phyloP scores from a whole-genome alignment of 2,329 filamentous ascomycete genomes.

The Aspergillus cejpii region DNA sequence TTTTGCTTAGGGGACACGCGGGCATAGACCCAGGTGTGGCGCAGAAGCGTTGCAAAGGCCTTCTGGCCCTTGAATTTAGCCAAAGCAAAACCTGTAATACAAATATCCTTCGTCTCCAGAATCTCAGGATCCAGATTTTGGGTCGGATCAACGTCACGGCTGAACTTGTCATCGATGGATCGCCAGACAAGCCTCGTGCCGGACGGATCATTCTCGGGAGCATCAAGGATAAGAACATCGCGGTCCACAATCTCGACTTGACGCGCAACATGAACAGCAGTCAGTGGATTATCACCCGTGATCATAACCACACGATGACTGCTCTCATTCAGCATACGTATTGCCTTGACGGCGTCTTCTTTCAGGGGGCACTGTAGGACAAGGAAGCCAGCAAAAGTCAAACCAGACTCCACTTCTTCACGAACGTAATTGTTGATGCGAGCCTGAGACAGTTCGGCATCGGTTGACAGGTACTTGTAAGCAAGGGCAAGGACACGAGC shows the following conservation, averaged over 20 bases:
- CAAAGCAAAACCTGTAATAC: conserved; percentile 89
- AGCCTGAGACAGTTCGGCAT: conserved; percentile 71
- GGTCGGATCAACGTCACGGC: conserved; percentile 75
- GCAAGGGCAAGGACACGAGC: conserved; percentile 88
- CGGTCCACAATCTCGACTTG: conserved; percentile 97
- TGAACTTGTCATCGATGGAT: conserved; percentile 84
- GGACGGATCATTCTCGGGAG: conserved; percentile 78
- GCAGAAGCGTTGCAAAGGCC: conserved; percentile 69
- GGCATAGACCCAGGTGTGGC: conserved; percentile 94
- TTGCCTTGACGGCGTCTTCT: conserved; percentile 87
- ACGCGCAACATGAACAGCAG: conserved; percentile 87
- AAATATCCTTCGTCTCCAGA: conserved; percentile 79
- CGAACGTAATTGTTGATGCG: conserved; percentile 92
- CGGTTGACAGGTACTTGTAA: conserved; percentile 81
- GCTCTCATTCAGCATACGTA: conserved; percentile 97
- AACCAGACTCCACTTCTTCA: conserved; percentile 76
- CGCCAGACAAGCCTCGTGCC: conserved; percentile 85
- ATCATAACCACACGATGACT: conserved; percentile 99
- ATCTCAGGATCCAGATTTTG: conserved; percentile 76
- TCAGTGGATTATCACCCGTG: conserved; percentile 94
- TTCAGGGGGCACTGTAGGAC: conserved; percentile 94
- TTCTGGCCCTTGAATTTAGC: conserved; percentile 77
- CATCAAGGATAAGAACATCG: conserved; percentile 88
- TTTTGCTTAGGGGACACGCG: conserved; percentile 98
- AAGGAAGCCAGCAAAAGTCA: conserved; percentile 90